These are phyloP conservation scores for Verticillium nubilum DNA, from an alignment of 2,329 filamentous ascomycete species.

Conservation along the genomic window DNA sequence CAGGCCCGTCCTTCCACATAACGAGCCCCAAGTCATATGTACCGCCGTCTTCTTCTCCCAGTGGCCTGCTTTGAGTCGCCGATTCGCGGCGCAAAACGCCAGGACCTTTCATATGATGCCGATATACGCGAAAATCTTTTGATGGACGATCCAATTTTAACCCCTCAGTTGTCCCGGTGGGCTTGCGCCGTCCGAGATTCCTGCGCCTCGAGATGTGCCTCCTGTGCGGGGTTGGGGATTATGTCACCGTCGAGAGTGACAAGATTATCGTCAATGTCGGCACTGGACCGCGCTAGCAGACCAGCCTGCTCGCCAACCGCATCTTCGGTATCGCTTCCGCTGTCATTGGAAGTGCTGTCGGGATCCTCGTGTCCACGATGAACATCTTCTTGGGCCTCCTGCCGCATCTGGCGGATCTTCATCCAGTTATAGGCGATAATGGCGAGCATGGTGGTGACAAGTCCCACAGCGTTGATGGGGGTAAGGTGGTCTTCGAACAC, in stretches of 20 bases:
- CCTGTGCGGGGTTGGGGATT: constrained; percentile 25
- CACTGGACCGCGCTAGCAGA: constrained; percentile 32
- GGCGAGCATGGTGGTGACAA: constrained; percentile 81
- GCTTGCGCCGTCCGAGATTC: constrained; percentile 9
- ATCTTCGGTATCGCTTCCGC: constrained; percentile 35
- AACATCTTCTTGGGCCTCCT: constrained; percentile 57
- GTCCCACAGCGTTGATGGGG: constrained; percentile 76
- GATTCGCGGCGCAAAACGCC: not conserved
- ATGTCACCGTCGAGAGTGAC: constrained; percentile 35
- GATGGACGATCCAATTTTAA: not conserved
- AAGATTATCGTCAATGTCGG: constrained; percentile 29
- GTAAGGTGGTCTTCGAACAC: constrained; percentile 88
- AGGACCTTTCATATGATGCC: not conserved
- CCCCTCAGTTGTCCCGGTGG: constrained; percentile 8
- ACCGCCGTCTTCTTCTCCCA: not conserved
- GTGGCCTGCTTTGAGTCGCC: not conserved
- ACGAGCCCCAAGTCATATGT: not conserved
- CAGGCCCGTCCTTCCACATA: not conserved
- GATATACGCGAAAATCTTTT: not conserved
- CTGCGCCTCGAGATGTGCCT: constrained; percentile 11
- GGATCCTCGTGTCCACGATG: constrained; percentile 33
- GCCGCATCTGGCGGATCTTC: constrained; percentile 85
- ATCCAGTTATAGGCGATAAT: constrained; percentile 92
- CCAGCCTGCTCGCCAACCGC: constrained; percentile 40
- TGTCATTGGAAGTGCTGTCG: constrained; percentile 29